Percentiles rank a stretch among this genome's conserved stretches.
Evolutionary conservation across 2,329 filamentous ascomycete genomes (phyloP).

Genomic region (Emericellopsis cladophorae): DNA sequence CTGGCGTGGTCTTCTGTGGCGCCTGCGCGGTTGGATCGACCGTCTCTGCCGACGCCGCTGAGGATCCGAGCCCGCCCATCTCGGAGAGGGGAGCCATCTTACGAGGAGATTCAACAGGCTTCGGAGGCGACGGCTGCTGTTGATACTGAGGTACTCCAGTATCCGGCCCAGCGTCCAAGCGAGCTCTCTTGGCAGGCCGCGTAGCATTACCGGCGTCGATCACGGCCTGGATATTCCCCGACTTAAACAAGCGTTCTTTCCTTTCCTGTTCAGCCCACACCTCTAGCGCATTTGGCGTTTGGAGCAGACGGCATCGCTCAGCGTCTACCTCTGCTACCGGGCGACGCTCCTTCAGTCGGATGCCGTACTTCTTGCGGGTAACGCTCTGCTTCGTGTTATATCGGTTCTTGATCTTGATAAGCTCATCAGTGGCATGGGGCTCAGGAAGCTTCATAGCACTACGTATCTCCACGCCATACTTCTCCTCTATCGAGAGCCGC

Average conservation of each 20-base stretch:
- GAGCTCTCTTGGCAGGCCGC: background rate
- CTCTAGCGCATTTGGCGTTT: background rate
- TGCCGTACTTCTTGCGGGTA: constrained; percentile 46
- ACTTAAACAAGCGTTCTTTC: background rate
- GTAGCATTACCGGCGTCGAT: background rate
- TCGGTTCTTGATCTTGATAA: constrained; percentile 34
- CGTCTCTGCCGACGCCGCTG: constrained; percentile 20
- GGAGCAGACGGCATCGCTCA: constrained; percentile 24
- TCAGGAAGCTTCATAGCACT: constrained; percentile 25
- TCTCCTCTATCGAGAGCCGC: constrained; percentile 16
- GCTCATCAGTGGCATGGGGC: constrained; percentile 13
- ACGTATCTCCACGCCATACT: constrained; percentile 27
- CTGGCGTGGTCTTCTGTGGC: background rate
- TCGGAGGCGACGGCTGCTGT: background rate
- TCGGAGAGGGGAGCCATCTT: constrained; percentile 16
- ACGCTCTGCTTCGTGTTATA: constrained; percentile 43
- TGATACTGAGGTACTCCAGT: too few relatives aligned
- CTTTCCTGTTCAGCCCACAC: background rate
- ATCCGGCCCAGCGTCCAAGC: background rate
- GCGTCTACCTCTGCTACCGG: constrained; percentile 31
- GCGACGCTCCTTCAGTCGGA: constrained; percentile 35
- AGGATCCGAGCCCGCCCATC: constrained; percentile 20
- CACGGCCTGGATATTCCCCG: background rate
- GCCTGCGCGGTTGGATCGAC: constrained; percentile 20
- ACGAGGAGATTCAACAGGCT: constrained; percentile 7